Evolutionary conservation across 148 eudicot species (phyloP).

Genomic region (Selenicereus undatus): DNA sequence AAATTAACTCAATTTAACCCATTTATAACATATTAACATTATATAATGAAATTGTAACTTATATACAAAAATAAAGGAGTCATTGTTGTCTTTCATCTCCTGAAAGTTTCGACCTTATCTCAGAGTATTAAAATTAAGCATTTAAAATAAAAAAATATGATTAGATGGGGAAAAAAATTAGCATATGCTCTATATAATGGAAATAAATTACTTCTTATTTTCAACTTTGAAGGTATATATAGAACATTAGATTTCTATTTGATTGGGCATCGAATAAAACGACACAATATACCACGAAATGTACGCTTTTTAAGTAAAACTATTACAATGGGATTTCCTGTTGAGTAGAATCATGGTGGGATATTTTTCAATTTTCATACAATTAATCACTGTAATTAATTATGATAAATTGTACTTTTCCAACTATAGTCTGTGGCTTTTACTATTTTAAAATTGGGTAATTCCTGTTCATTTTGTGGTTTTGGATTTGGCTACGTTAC

Average conservation of each 20-base stretch:
- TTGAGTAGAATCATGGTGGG: not conserved
- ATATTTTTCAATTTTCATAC: too few relatives aligned
- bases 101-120: too few relatives aligned
- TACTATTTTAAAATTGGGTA: not conserved
- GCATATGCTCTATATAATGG: not conserved
- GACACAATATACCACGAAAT: not conserved
- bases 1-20: too few relatives aligned
- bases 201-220: conserved; percentile 3
- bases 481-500: conserved; percentile 20
- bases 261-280: conserved; percentile 15
- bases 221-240: not conserved
- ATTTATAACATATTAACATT: too few relatives aligned
- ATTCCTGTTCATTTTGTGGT: conserved; percentile 11
- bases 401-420: conserved; percentile 7
- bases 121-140: too few relatives aligned
- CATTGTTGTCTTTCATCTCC: too few relatives aligned
- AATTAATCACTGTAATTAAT: not conserved
- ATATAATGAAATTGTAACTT: too few relatives aligned
- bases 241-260: conserved; percentile 9
- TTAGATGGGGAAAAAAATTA: not conserved
- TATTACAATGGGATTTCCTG: not conserved
- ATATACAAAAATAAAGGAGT: too few relatives aligned
- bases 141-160: not conserved
- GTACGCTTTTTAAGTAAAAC: not conserved
- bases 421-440: not conserved